Percentiles rank a stretch among this genome's conserved stretches.
These are phyloP conservation scores for Dendrobium huoshanense DNA, from an alignment of 106 monocot genomes.

Conservation along the genomic window DNA sequence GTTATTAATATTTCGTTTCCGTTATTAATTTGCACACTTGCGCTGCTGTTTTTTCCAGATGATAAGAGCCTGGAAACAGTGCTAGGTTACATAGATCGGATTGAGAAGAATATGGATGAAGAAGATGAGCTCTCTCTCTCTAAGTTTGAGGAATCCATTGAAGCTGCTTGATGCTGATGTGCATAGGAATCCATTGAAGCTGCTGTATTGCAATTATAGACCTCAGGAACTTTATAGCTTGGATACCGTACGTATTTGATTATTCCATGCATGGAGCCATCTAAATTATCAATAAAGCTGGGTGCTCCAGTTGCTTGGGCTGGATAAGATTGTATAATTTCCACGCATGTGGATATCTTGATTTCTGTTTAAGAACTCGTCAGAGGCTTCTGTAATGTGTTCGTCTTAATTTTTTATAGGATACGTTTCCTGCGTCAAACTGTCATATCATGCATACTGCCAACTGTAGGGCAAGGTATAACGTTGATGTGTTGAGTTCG, in stretches of 20 bases:
- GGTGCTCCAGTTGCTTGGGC: too few species aligned
- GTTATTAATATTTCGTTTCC: background rate
- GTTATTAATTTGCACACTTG: background rate
- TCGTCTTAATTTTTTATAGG: background rate
- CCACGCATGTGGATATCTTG: background rate
- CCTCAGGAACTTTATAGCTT: background rate
- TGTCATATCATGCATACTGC: too few species aligned
- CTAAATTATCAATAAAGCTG: too few species aligned
- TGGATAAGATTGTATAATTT: background rate
- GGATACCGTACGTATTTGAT: background rate
- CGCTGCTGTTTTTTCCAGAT: background rate
- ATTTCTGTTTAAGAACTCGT: background rate
- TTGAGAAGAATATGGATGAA: background rate
- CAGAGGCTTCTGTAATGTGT: background rate
- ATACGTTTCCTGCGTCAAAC: too few species aligned
- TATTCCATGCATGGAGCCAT: background rate
- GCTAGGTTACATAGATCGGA: background rate
- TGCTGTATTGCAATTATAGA: background rate
- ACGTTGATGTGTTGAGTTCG: too few species aligned
- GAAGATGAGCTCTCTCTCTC: background rate
- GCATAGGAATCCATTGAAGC: background rate
- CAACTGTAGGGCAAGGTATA: too few species aligned
- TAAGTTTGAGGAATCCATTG: background rate
- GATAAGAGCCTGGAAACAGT: conserved; percentile 10
- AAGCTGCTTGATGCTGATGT: background rate